A percentile compares a stretch with the other conserved stretches of the same genome.
Conservation (phyloP, 139 green algal genomes). For the Tetradesmus lagerheimii region DNA sequence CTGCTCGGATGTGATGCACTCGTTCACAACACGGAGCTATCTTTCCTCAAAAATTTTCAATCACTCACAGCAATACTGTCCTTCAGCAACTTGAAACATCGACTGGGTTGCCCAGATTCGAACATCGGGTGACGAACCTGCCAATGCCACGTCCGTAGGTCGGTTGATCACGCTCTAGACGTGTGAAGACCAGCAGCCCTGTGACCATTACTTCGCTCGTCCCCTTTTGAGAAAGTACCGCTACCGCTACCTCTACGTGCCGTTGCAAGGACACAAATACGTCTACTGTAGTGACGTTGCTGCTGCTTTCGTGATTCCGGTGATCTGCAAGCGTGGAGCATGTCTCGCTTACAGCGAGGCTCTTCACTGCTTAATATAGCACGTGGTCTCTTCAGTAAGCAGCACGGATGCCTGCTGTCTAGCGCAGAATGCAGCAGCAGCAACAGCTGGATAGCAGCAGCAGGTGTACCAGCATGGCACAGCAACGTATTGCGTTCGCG, state of each 20-base stretch:
- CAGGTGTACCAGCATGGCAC: not conserved
- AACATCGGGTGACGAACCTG: not conserved
- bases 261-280: not conserved
- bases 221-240: too few species aligned
- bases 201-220: too few species aligned
- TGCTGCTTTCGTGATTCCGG: not conserved
- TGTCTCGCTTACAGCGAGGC: not conserved
- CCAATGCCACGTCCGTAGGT: not conserved
- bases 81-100: too few species aligned
- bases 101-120: too few species aligned
- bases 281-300: not conserved
- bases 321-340: not conserved
- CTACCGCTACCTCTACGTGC: too few species aligned
- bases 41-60: too few species aligned
- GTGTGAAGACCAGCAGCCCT: not conserved
- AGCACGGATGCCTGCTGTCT: not conserved
- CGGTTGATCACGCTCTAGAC: not conserved
- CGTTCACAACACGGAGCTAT: not conserved
- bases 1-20: not conserved
- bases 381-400: not conserved
- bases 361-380: not conserved
- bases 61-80: too few species aligned
- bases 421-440: not conserved
- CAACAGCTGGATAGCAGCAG: not conserved
- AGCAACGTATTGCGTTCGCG: not conserved